Percentiles rank a stretch among this genome's conserved stretches.
Evolutionary conservation across 768 basidiomycete species (phyloP).

Genomic region (Rhizopogon salebrosus): DNA sequence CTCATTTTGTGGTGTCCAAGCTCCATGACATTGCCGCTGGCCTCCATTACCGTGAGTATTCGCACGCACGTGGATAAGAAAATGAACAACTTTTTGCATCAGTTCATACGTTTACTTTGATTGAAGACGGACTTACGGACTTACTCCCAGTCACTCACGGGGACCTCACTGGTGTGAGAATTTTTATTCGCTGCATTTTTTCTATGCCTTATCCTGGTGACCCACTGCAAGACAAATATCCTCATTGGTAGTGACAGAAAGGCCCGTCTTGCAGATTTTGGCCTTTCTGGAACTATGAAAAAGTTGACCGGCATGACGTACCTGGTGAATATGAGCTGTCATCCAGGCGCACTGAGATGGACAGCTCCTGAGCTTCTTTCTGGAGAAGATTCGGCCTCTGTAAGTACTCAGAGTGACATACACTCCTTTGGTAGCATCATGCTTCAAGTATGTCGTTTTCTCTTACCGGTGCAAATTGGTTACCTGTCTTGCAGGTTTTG

Average conservation of each 20-base stretch:
- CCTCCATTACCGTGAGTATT: no score
- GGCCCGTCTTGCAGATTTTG: constrained; percentile 38
- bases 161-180: constrained; percentile 4
- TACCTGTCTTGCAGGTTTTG: no score
- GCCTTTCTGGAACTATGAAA: constrained; percentile 33
- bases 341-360: constrained; percentile 33
- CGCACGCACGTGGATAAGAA: no score
- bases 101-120: background rate
- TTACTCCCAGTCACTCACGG: background rate
- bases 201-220: background rate
- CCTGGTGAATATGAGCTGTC: background rate
- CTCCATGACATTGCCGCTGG: no score
- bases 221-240: background rate
- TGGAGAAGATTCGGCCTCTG: background rate
- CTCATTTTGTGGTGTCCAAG: no score
- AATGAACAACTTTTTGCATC: no score
- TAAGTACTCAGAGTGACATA: constrained; percentile 28
- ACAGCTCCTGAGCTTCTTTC: constrained; percentile 30
- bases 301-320: constrained; percentile 24
- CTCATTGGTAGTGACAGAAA: constrained; percentile 36
- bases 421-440: constrained; percentile 38
- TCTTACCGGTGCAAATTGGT: no score
- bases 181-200: background rate
- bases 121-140: background rate
- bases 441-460: constrained; percentile 20